Percentiles rank a stretch among this genome's conserved stretches.
These are phyloP conservation scores for Glycine tomentella DNA, from an alignment of 306 rosid species.

Conservation along the genomic window DNA sequence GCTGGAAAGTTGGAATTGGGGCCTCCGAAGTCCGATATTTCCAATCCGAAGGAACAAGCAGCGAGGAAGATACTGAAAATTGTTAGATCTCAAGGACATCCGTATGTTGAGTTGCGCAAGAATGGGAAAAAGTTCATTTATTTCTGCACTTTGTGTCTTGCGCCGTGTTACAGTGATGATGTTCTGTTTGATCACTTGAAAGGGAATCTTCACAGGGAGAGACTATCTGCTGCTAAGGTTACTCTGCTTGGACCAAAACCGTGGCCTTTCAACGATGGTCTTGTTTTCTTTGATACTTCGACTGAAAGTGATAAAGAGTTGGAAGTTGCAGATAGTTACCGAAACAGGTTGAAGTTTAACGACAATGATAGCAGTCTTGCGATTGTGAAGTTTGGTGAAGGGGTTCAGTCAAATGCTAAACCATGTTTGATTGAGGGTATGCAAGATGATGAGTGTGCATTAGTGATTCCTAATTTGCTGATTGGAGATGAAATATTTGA, in stretches of 20 bases:
- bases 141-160: constrained; percentile 85
- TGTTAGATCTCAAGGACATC: constrained; percentile 86
- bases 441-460: constrained; percentile 35
- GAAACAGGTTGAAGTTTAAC: constrained; percentile 51
- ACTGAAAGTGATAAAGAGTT: constrained; percentile 50
- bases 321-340: constrained; percentile 45
- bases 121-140: constrained; percentile 75
- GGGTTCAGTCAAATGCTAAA: constrained; percentile 47
- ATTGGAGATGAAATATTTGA: constrained; percentile 64
- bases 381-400: constrained; percentile 65
- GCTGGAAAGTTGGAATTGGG: constrained; percentile 68
- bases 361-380: constrained; percentile 56
- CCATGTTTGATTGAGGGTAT: constrained; percentile 46
- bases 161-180: constrained; percentile 76
- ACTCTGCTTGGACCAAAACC: constrained; percentile 83
- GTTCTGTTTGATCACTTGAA: constrained; percentile 82
- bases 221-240: constrained; percentile 71
- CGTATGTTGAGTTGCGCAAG: constrained; percentile 82
- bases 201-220: constrained; percentile 76
- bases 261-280: constrained; percentile 94
- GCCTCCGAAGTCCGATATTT: constrained; percentile 49
- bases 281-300: constrained; percentile 73
- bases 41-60: constrained; percentile 67
- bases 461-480: constrained; percentile 69
- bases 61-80: constrained; percentile 72